Evolutionary conservation across 1,284 basidiomycete species (phyloP), one percentile per base, ranked within the genome.

Genomic region (Cystobasidiaceae sp.): DNA sequence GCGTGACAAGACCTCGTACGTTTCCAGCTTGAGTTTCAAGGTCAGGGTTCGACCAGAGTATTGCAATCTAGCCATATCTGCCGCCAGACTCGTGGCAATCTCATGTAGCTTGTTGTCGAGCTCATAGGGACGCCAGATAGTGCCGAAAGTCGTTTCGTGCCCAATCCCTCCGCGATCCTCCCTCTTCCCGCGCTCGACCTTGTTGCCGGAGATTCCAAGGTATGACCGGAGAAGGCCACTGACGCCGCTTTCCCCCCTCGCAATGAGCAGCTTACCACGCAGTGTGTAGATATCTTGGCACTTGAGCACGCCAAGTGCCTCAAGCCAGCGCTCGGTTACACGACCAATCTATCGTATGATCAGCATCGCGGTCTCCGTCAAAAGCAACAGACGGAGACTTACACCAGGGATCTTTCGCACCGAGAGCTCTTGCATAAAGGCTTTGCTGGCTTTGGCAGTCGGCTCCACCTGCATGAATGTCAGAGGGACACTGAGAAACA

Each of bases 81-180:
- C 80, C 70, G 86, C 87, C 11, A 97, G 82, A 72, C 91, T 88
- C 1, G 81, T 81, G 0, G 89, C 86, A 44, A 94, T 84, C 65
- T 88, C 85, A 28, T 87, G 82, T 0, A 97, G 81, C 73, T 88
- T 48, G 62, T 48, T 33, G 3, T 48, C 52, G 44, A 32, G 37
- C 58, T 67, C 49, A 37, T 52, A 13, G 30, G 70, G 25, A 51
- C 41, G 9, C 37, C 23, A 44, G 46, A 59, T 57, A 44, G 17
- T 33, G 32, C 50, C 32, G 59, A 73, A 72, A 52, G 71, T 90
- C 88, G 88, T 81, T 78, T 97, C 93, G 19, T 87, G 84, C 1
- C 93, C 92, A 37, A 96, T 89, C 68, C 89, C 91, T 78, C 93
- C 94, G 48, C 88, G 80, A 73, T 89, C 87, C 70, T 89, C 88